Percentiles rank a stretch among this genome's conserved stretches.
Evolutionary conservation across 2,329 filamentous ascomycete genomes (phyloP).

Genomic region (Trichoderma koningii): DNA sequence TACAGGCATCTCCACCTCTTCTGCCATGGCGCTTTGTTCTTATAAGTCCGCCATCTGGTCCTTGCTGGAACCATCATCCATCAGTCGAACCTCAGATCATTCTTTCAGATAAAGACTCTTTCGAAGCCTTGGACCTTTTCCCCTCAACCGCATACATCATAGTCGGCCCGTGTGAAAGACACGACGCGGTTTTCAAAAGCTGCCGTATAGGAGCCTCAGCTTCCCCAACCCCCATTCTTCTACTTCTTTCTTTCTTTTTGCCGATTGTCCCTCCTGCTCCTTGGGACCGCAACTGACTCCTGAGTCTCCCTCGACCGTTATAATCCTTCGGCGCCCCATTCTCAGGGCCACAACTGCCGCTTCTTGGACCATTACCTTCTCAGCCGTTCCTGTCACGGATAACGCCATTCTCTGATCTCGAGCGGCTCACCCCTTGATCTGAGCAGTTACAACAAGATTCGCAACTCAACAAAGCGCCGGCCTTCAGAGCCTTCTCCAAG

Average conservation of each 20-base stretch:
- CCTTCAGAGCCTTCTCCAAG: slow-evolving; percentile 8
- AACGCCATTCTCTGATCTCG: neutral
- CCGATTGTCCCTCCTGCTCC: no score
- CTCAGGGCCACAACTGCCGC: neutral
- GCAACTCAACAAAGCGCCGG: slow-evolving; percentile 13
- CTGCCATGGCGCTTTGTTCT: slow-evolving; percentile 24
- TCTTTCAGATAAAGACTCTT: slow-evolving; percentile 28
- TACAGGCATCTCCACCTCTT: slow-evolving; percentile 24
- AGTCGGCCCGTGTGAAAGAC: neutral
- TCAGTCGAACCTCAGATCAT: slow-evolving; percentile 25
- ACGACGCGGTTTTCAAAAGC: neutral
- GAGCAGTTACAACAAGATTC: slow-evolving; percentile 11
- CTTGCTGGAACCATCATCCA: slow-evolving; percentile 22
- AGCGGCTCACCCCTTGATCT: neutral
- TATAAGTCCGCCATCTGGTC: slow-evolving; percentile 28
- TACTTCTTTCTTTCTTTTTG: no score
- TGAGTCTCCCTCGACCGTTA: no score
- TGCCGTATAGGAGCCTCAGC: no score
- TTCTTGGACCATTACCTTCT: neutral
- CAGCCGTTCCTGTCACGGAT: neutral
- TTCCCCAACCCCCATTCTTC: no score
- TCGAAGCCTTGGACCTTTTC: slow-evolving; percentile 6
- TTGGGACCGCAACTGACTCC: no score
- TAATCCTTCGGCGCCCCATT: neutral
- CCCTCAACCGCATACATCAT: neutral